Evolutionary conservation across 768 basidiomycete genomes (phyloP), one percentile per base, ranked within the genome.

Genomic region (Boletus tomentosulus): DNA sequence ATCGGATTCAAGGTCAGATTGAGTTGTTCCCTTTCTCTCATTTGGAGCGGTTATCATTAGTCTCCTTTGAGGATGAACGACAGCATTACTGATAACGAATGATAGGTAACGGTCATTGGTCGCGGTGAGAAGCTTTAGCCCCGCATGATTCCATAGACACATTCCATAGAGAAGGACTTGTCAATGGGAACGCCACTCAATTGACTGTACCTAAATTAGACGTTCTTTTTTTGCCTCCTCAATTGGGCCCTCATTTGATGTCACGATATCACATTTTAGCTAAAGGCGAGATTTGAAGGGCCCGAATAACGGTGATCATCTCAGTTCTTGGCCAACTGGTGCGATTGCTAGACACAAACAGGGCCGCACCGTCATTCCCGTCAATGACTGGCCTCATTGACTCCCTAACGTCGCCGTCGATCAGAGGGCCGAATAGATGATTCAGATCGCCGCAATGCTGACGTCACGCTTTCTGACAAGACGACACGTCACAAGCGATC

Each of bases 1-100:
- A 97, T 98, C 65, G 96, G 96, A 37, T 98, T 98, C 85, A 89
- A 83, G 72, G 89, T 88, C 19, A 47, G 59, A 56, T 46, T 19
- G 33, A 45, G 35, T 47, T 30, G 38, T 48, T 19, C 42, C 42
- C 37, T n/a, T 28, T 13, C 13, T 35, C 24, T 19, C 19, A 11
- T 31, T 31, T 31, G 30, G 30, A 31, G 30, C 4, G n/a, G 28
- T 45, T 30, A 16, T n/a, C 46, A 35, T n/a, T 12, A 11, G 19
- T 46, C 15, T 16, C 48, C 42, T 53, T 48, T 50, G 52, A 19
- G 19, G 19, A 53, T 43, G 55, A n/a, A 35, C 41, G 43, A 41
- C 38, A 37, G 39, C 30, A 48, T 53, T 51, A 48, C 38, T 55
- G 51, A 57, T 41, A 13, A 6, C 16, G 11, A 16, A 33, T 51